Percentiles rank a stretch among this genome's conserved stretches.
These are phyloP conservation scores for Dendrostoma leiphaemia DNA, from an alignment of 2,329 filamentous ascomycete genomes.

Conservation along the genomic window DNA sequence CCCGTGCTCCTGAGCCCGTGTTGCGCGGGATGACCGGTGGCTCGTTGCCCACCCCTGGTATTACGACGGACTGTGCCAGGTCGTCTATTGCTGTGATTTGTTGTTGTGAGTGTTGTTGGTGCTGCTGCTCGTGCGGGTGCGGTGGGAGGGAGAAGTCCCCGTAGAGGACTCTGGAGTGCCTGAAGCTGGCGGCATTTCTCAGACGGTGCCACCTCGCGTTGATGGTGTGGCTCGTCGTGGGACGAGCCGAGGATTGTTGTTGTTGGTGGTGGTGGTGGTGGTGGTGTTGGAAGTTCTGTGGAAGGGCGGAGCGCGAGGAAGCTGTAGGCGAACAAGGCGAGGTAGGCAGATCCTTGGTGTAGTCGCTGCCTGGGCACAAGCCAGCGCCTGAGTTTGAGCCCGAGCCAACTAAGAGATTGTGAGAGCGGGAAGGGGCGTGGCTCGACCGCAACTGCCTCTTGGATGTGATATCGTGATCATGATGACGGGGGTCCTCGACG, in stretches of 20 bases:
- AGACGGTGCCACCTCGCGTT: slow-evolving; percentile 18
- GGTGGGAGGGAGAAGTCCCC: slow-evolving; percentile 32
- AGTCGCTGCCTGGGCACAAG: too few species aligned
- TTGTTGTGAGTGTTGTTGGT: slow-evolving; percentile 17
- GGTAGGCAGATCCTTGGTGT: neutral
- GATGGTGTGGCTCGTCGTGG: slow-evolving; percentile 45
- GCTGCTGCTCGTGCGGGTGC: neutral
- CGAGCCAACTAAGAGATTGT: neutral
- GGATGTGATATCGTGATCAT: slow-evolving; percentile 22
- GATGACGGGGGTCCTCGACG: slow-evolving; percentile 7
- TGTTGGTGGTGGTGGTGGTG: slow-evolving; percentile 20
- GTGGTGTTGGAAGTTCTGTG: slow-evolving; percentile 15
- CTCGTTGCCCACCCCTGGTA: slow-evolving; percentile 49
- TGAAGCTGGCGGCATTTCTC: slow-evolving; percentile 23
- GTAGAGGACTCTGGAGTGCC: slow-evolving; percentile 45
- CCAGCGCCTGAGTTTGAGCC: too few species aligned
- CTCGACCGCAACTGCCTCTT: slow-evolving; percentile 9
- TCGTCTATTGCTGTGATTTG: too few species aligned
- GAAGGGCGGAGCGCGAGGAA: neutral
- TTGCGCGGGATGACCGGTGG: slow-evolving; percentile 61
- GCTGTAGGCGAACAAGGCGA: neutral
- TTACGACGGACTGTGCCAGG: slow-evolving; percentile 28
- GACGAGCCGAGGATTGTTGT: slow-evolving; percentile 7
- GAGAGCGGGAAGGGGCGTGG: slow-evolving; percentile 14
- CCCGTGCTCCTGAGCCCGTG: slow-evolving; percentile 60